Conservation (phyloP, 805 yeast species). For the Yamadazyma tumulicola region DNA sequence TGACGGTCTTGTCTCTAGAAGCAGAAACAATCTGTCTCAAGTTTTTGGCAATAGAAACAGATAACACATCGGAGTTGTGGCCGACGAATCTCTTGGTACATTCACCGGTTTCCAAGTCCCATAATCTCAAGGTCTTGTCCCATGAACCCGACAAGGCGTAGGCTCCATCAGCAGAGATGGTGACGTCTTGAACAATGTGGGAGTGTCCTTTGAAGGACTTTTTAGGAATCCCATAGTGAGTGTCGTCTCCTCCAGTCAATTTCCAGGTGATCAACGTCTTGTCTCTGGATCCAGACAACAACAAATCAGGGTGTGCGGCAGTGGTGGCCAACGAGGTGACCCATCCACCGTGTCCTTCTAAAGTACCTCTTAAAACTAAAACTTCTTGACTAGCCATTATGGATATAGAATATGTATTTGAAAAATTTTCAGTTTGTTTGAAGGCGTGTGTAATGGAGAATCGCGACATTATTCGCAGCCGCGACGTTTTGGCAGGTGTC, state of each 20-base stretch:
- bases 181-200: slow-evolving; percentile 97
- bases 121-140: slow-evolving; percentile 98
- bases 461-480: too few relatives aligned
- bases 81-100: slow-evolving; percentile 94
- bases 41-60: slow-evolving; percentile 93
- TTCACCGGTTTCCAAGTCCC: slow-evolving; percentile 95
- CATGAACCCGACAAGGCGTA: slow-evolving; percentile 98
- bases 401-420: slow-evolving; percentile 1
- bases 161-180: slow-evolving; percentile 96
- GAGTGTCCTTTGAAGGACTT: slow-evolving; percentile 97
- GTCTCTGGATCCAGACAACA: slow-evolving; percentile 98
- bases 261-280: slow-evolving; percentile 98
- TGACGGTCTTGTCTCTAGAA: slow-evolving; percentile 98
- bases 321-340: slow-evolving; percentile 98
- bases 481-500: too few relatives aligned
- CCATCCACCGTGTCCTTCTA: slow-evolving; percentile 87
- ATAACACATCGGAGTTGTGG: slow-evolving; percentile 95
- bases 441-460: background rate
- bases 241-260: slow-evolving; percentile 88
- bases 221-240: slow-evolving; percentile 95
- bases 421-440: background rate
- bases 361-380: slow-evolving; percentile 99
- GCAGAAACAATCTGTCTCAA: slow-evolving; percentile 98
- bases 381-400: slow-evolving; percentile 86
- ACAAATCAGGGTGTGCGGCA: slow-evolving; percentile 95